phyloP scores from a whole-genome alignment of 2,329 filamentous ascomycete genomes.

The Sarocladiaceae sp. region DNA sequence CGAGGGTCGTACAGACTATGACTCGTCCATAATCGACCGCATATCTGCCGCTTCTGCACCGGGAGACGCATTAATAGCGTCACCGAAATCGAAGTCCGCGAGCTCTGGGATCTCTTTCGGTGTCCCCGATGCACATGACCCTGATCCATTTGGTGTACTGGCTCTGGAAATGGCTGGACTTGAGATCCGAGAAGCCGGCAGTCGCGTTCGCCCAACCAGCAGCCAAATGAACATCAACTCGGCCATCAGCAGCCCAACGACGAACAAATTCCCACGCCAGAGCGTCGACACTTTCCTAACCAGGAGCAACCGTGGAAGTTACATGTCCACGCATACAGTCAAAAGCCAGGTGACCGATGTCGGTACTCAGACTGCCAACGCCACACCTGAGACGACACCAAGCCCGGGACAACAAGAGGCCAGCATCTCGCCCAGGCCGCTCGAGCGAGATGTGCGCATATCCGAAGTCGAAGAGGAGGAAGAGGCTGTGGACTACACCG shows the following conservation, averaged over 20 bases:
- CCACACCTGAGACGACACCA: constrained; percentile 50
- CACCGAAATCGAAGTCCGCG: constrained; percentile 32
- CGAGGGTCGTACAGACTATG: constrained; percentile 75
- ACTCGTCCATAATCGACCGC: constrained; percentile 61
- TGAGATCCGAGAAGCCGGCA: constrained; percentile 86
- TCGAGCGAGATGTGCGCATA: constrained; percentile 32
- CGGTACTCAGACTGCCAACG: constrained; percentile 56
- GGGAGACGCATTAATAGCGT: constrained; percentile 61
- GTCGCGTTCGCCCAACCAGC: constrained; percentile 62
- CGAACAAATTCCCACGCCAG: constrained; percentile 51
- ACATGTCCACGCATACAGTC: constrained; percentile 67
- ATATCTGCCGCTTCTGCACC: constrained; percentile 66
- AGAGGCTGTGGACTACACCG: constrained; percentile 55
- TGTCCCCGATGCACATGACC: constrained; percentile 73
- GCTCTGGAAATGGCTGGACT: constrained; percentile 88
- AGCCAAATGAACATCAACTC: constrained; percentile 80
- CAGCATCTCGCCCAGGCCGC: constrained; percentile 36
- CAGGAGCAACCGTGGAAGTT: constrained; percentile 67
- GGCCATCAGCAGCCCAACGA: constrained; percentile 66
- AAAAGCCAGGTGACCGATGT: constrained; percentile 68
- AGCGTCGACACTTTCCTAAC: constrained; percentile 63
- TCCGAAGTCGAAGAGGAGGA: constrained; percentile 32
- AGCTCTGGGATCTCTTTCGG: constrained; percentile 56
- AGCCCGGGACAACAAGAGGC: constrained; percentile 52
- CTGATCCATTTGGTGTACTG: constrained; percentile 86